Base-by-base conservation (phyloP, 495 filamentous ascomycete genomes). In the Clavariopsis aquatica region DNA sequence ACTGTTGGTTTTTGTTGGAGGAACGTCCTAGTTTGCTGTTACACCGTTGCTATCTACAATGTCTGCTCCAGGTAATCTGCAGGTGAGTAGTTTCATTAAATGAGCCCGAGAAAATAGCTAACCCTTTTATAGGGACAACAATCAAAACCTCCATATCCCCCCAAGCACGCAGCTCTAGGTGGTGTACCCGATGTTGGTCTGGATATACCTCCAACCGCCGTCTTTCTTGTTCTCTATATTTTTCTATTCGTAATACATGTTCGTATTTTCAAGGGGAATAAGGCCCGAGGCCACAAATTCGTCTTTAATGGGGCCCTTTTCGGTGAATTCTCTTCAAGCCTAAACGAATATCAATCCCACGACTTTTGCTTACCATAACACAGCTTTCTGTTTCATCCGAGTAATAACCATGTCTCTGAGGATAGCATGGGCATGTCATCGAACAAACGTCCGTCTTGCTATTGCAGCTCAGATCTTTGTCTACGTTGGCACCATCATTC, bases 341-440 rank as follows among this genome's bases (percentile, higher is more conserved):
- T n/a, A 6, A 28, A 31, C 8, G 19, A 22, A 8, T 29, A 52
- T n/a, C 34, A 2, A 12, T n/a, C n/a, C n/a, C n/a, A n/a, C n/a
- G n/a, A 22, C 17, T 29, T 24, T 26, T 8, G 47, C 63, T 72
- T 9, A 72, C 57, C 8, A 26, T 22, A 7, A 23, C 8, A 19
- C 52, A 73, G 69, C 62, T 19, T 93, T 97, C 80, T 94, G 85
- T 77, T 84, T 88, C 79, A 82, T 89, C 5, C 81, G 92, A 28
- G 81, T 88, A 45, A 71, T 80, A 26, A 85, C 91, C 0, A 84
- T 85, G 51, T 71, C 77, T 10, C 76, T 93, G 69, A 86, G 92
- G 22, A 89, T 85, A 19, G 77, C 69, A 17, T 88, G 85, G 85
- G 78, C 83, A 7, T 71, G 69, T 24, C 64, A 80, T 54, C 78